Base-by-base conservation (phyloP, 129 eudicot genomes). In the Mikania micrantha region DNA sequence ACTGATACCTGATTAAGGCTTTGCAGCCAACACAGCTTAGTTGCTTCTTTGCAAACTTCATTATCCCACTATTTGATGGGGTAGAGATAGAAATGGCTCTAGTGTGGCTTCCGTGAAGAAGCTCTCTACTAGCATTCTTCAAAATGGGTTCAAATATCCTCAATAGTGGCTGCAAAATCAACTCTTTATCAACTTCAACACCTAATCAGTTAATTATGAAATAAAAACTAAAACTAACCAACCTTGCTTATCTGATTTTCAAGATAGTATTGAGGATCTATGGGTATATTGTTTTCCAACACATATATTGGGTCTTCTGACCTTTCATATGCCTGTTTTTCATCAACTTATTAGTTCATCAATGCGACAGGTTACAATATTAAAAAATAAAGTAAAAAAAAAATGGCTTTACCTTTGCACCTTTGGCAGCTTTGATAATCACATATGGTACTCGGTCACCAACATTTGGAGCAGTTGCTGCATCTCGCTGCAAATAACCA, bases 391-490 rank as follows among this genome's bases (percentile, higher is more conserved):
- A 29, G n/a, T 40, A 19, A 54, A 66, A 1, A 4, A 62, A 35
- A 41, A 29, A 13, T 40, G 53, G 12, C 40, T 39, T 81, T 77
- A 89, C 99, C 99, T 94, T 94, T 74, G 99, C 96, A 72, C 90
- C 90, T 81, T 94, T 94, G 64, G 97, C 87, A 66, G 94, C 97
- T 83, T 89, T 89, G 60, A 94, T 61, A 54, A 94, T 94, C 45
- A 94, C 99, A 71, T 94, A 94, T 50, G 99, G 99, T 49, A 94
- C 99, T 75, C 99, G 87, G 78, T 94, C 99, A 58, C 99, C 99
- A 28, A 94, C 93, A 79, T 78, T 83, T 31, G 99, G 99, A 60
- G 99, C 99, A 47, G 97, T 89, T 34, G 97, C 99, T 81, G 99
- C 90, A 89, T 94, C 99, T 79, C 99, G 66, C 99, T 94, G 82